These are phyloP conservation scores for Oxalis stricta DNA, from an alignment of 441 rosid species.

Conservation along the genomic window DNA sequence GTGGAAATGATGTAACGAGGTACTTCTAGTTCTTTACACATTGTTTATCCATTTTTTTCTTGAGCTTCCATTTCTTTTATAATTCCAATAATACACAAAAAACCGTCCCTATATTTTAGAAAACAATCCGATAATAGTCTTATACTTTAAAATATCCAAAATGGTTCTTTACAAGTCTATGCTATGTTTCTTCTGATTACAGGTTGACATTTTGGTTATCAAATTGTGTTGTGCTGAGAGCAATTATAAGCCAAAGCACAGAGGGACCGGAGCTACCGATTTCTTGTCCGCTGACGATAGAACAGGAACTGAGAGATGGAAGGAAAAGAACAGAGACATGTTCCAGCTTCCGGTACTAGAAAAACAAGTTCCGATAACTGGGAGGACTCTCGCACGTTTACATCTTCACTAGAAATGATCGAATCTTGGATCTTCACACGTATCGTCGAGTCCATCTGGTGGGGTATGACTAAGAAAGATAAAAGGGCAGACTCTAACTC, in stretches of 20 bases:
- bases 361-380: slow-evolving; percentile 27
- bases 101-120: neutral
- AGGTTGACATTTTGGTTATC: slow-evolving; percentile 96
- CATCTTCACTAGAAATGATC: slow-evolving; percentile 62
- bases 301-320: slow-evolving; percentile 22
- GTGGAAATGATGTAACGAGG: slow-evolving; percentile 97
- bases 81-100: slow-evolving; percentile 4
- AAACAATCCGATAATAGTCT: no score
- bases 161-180: no score
- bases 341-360: slow-evolving; percentile 24
- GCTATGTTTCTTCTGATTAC: no score
- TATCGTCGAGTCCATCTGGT: slow-evolving; percentile 91
- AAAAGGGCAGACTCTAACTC: slow-evolving; percentile 64
- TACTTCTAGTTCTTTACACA: slow-evolving; percentile 13
- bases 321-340: slow-evolving; percentile 29
- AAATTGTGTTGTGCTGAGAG: slow-evolving; percentile 63
- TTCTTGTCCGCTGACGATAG: slow-evolving; percentile 20
- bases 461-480: slow-evolving; percentile 16
- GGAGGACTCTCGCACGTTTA: slow-evolving; percentile 45
- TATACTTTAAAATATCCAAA: no score
- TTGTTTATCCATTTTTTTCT: slow-evolving; percentile 2
- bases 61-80: neutral
- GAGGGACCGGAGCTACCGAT: slow-evolving; percentile 22
- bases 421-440: slow-evolving; percentile 95
- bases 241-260: slow-evolving; percentile 40